phyloP scores from a whole-genome alignment of 73 alveolate species.

The Stentor coeruleus region DNA sequence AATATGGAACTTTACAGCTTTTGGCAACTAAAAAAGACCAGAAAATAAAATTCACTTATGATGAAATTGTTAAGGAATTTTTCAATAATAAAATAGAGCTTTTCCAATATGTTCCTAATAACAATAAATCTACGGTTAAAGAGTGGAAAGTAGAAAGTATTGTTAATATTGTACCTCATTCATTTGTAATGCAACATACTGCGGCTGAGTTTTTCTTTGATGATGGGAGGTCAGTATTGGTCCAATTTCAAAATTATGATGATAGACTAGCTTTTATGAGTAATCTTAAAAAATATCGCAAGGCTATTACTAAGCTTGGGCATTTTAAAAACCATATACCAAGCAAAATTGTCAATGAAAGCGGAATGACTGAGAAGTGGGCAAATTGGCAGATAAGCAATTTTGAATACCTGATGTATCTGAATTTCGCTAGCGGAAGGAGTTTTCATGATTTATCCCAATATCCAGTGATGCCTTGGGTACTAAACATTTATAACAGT shows the following conservation, averaged over 20 bases:
- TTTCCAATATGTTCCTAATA: background rate
- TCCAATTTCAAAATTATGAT: background rate
- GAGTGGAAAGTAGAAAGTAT: slow-evolving; percentile 14
- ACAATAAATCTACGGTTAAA: background rate
- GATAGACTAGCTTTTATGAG: background rate
- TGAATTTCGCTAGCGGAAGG: slow-evolving; percentile 85
- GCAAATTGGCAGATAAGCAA: slow-evolving; percentile 80
- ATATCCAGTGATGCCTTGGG: slow-evolving; percentile 98
- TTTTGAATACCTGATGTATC: slow-evolving; percentile 73
- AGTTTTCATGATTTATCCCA: slow-evolving; percentile 89
- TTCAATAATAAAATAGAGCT: background rate
- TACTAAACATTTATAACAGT: slow-evolving; percentile 49
- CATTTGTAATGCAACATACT: slow-evolving; percentile 27
- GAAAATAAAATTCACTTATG: background rate
- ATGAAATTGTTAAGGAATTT: background rate
- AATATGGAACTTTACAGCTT: background rate
- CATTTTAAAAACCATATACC: slow-evolving; percentile 11
- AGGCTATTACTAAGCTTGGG: background rate
- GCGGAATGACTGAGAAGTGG: slow-evolving; percentile 80
- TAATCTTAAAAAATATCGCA: slow-evolving; percentile 10
- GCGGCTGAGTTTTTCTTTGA: slow-evolving; percentile 34
- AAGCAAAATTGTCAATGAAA: slow-evolving; percentile 48
- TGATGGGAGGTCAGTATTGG: slow-evolving; percentile 31
- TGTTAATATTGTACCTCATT: background rate
- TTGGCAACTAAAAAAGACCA: background rate